phyloP scores from a whole-genome alignment of 306 rosid species.

The Fragaria ananassa region DNA sequence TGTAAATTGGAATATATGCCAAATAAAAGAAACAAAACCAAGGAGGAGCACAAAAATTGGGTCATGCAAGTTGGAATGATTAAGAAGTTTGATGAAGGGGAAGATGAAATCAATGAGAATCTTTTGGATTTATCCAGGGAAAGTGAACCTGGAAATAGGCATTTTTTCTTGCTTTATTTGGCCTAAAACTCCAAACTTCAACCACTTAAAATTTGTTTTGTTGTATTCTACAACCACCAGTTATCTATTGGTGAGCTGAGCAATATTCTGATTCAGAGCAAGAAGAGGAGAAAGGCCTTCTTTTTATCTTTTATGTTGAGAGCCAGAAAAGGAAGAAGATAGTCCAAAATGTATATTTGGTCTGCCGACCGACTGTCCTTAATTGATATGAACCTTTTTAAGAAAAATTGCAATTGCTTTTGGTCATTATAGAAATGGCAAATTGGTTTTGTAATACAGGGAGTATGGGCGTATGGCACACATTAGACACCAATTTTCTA shows the following conservation, averaged over 20 bases:
- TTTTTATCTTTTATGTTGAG: neutral
- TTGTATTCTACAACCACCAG: neutral
- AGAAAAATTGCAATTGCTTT: neutral
- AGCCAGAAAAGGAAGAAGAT: neutral
- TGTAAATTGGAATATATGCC: neutral
- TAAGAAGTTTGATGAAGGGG: neutral
- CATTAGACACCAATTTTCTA: neutral
- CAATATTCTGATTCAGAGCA: neutral
- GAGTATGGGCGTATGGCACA: neutral
- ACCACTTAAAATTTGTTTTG: neutral
- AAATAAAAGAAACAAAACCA: neutral
- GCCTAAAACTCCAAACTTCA: neutral
- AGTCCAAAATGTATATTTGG: neutral
- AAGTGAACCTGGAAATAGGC: neutral
- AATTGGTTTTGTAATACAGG: neutral
- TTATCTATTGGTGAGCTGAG: neutral
- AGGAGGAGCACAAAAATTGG: neutral
- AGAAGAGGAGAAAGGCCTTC: neutral
- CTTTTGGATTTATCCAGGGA: neutral
- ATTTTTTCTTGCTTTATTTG: neutral
- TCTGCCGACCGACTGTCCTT: neutral
- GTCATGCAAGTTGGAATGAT: constrained; percentile 15
- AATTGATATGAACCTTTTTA: neutral
- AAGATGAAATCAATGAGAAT: constrained; percentile 1
- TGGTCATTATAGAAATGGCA: neutral